A percentile compares a stretch with the other conserved stretches of the same genome.
phyloP scores from a whole-genome alignment of 805 yeast genomes.

The Candida takata region DNA sequence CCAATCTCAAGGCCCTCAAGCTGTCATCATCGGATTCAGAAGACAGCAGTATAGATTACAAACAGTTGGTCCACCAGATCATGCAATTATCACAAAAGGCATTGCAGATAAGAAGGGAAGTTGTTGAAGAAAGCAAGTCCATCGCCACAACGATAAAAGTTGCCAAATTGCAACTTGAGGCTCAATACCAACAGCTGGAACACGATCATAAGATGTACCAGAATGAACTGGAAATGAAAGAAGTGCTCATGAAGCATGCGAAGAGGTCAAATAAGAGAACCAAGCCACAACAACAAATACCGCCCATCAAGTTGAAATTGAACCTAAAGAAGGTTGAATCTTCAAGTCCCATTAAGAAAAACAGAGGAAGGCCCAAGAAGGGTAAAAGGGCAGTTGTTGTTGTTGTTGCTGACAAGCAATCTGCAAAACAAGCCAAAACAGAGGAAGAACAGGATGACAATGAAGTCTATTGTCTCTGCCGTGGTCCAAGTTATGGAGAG shows the following conservation, averaged over 20 bases:
- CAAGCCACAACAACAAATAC: slow-evolving; percentile 4
- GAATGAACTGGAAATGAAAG: slow-evolving; percentile 18
- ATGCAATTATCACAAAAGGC: slow-evolving; percentile 12
- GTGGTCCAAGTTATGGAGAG: slow-evolving; percentile 47
- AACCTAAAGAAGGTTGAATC: slow-evolving; percentile 1
- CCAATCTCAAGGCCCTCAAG: slow-evolving; percentile 9
- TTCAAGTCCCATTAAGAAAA: not conserved
- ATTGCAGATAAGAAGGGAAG: slow-evolving; percentile 21
- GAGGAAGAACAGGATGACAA: too few relatives aligned
- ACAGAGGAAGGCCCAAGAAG: not conserved
- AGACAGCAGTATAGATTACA: too few relatives aligned
- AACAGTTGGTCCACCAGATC: not conserved
- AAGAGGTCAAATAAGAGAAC: slow-evolving; percentile 18
- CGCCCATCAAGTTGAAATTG: slow-evolving; percentile 2
- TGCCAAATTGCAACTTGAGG: slow-evolving; percentile 17
- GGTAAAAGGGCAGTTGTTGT: not conserved
- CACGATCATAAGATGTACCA: slow-evolving; percentile 22
- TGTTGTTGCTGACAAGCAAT: too few relatives aligned
- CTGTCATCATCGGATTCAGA: not conserved
- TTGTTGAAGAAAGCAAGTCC: slow-evolving; percentile 26
- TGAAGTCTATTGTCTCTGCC: slow-evolving; percentile 40
- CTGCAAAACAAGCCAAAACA: too few relatives aligned
- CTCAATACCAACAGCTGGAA: slow-evolving; percentile 20
- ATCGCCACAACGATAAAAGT: slow-evolving; percentile 18
- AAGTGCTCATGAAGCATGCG: slow-evolving; percentile 10